Base-by-base conservation (phyloP, 139 green algal genomes). In the Volvox reticuliferus region DNA sequence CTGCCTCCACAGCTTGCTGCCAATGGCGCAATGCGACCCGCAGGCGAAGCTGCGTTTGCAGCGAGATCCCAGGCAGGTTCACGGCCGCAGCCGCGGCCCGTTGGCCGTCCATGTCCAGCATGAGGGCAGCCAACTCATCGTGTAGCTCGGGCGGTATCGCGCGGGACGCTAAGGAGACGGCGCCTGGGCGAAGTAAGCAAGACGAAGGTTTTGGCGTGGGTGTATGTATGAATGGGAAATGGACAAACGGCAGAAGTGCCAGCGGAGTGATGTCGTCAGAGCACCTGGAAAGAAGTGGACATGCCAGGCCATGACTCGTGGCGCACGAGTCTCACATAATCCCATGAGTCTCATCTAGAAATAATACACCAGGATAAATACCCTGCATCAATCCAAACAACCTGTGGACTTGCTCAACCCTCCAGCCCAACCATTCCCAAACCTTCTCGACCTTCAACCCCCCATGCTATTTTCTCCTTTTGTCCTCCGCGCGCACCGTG, bases 91-190 rank as follows among this genome's bases (percentile, higher is more conserved):
- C 75, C 32, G 83, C 87, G 12, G 79, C 93, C 0, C 75, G 37
- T 9, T 67, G 33, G 33, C 91, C 90, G 24, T 90, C 90, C 87
- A 93, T 84, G 22, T 90, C 62, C 37, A 61, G 0, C 78, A 95
- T 69, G 50, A 94, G 93, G 1, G 67, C 82, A 2, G 91, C 93
- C 63, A 95, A 71, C 32, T 50, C 62, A 88, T 92, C 90, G 84
- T 95, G 93, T 37, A 93, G 91, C 28, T 44, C 26, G 18, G 87
- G 71, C 2, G 62, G 22, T 63, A 95, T 82, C 0, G 55, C 82
- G 36, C 79, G 44, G n/a, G 69, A 50, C 2, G 87, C 91, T 16
- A 95, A 69, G 24, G 73, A 35, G 30, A 94, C 84, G 32, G 91
- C 93, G 37, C 91, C 86, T 90, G 55, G 6, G 16, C 13, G 21